These are phyloP conservation scores for Dittrichia graveolens DNA, from an alignment of 129 eudicot species.

Conservation along the genomic window DNA sequence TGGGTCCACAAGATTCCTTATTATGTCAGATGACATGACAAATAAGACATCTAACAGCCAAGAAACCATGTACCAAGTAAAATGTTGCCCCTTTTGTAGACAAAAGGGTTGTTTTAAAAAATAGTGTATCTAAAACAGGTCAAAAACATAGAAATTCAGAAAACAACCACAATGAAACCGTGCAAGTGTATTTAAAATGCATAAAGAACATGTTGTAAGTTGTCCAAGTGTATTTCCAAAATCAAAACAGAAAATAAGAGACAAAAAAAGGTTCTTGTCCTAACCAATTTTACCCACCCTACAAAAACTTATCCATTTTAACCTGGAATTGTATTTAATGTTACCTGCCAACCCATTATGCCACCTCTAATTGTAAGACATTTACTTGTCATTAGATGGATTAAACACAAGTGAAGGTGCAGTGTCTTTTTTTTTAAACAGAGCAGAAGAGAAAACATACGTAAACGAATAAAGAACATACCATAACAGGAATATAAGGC, in stretches of 20 bases:
- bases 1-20: no score
- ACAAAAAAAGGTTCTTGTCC: background rate
- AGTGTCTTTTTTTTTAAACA: no score
- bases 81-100: background rate
- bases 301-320: background rate
- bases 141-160: background rate
- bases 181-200: background rate
- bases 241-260: background rate
- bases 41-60: background rate
- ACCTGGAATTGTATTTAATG: background rate
- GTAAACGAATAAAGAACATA: constrained; percentile 34
- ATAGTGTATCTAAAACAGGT: background rate
- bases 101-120: no score
- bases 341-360: background rate
- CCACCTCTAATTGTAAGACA: background rate
- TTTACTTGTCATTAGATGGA: background rate
- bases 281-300: background rate
- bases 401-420: background rate
- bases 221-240: no score
- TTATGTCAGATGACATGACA: no score
- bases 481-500: constrained; percentile 69
- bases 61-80: background rate
- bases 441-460: background rate
- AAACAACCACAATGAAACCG: background rate
- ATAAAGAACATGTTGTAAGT: background rate